These are phyloP conservation scores for Microbotryum lychnidis-dioicae DNA, from an alignment of 1,284 basidiomycete species.

Conservation along the genomic window DNA sequence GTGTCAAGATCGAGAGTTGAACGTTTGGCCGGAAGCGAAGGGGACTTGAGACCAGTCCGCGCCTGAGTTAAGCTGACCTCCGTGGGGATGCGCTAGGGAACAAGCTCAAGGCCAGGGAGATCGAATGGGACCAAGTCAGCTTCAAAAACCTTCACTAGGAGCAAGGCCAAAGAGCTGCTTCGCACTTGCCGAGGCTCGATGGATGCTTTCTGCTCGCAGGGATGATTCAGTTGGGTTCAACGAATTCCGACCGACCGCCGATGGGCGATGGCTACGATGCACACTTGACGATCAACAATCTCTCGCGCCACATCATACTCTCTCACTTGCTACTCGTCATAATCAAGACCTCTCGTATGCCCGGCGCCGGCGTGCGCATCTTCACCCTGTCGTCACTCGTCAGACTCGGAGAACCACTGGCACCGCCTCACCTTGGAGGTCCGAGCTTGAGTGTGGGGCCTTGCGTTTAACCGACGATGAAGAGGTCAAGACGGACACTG, in stretches of 20 bases:
- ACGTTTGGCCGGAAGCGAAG: too few species aligned
- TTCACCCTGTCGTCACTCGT: slow-evolving; percentile 7
- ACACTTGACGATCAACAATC: slow-evolving; percentile 26
- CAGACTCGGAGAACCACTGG: slow-evolving; percentile 20
- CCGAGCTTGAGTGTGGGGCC: slow-evolving; percentile 13
- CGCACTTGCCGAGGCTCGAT: slow-evolving; percentile 22
- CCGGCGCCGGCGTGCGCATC: slow-evolving; percentile 23
- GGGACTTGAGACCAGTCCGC: slow-evolving; percentile 1
- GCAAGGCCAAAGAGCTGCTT: slow-evolving; percentile 18
- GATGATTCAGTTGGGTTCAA: too few species aligned
- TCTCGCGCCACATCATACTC: slow-evolving; percentile 24
- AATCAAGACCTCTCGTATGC: slow-evolving; percentile 17
- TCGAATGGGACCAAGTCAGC: slow-evolving; percentile 9
- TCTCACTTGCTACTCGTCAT: slow-evolving; percentile 27
- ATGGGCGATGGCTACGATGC: slow-evolving; percentile 33
- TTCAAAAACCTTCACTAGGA: slow-evolving; percentile 22
- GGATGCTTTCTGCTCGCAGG: slow-evolving; percentile 21
- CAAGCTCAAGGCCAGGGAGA: slow-evolving; percentile 8
- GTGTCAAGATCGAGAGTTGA: too few species aligned
- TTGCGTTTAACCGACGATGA: slow-evolving; percentile 14
- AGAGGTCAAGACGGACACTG: slow-evolving; percentile 21
- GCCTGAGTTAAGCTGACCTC: slow-evolving; percentile 5
- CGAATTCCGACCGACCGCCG: slow-evolving; percentile 19
- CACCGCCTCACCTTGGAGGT: slow-evolving; percentile 13
- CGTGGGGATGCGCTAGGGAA: slow-evolving; percentile 7